Evolutionary conservation across 352 stramenopile species (phyloP), one percentile per base, ranked within the genome.

Genomic region (Phytophthora vignae): DNA sequence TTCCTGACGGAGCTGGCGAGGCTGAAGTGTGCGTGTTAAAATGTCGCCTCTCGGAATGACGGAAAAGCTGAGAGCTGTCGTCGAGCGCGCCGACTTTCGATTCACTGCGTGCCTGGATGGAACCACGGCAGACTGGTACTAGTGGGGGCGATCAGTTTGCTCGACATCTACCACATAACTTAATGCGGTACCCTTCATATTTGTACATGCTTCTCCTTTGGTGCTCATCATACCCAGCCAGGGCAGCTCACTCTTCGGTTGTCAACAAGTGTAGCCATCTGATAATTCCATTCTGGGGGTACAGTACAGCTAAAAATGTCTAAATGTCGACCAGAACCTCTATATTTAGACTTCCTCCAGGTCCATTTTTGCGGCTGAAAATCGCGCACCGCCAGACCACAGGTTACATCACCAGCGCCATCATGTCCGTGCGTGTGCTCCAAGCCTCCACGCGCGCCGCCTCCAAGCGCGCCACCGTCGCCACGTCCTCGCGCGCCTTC

Each of bases 1-100:
- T 88, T 90, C 53, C 64, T 91, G 33, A 88, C 71, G 10, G 61
- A 77, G 65, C 70, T 87, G 38, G 76, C 77, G n/a, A 77, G 71
- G 31, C 64, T 91, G 44, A 65, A 83, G 60, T 81, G 60, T 55
- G 56, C 67, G 33, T 86, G 67, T 57, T 86, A 73, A 78, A 69
- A 55, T 36, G n/a, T 38, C n/a, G 33, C 38, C 29, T 7, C 53
- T n/a, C 11, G 46, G 31, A 67, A 64, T 25, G 25, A 56, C 22
- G 29, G 29, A 63, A 19, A 73, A 25, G 58, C 59, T 46, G 38
- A 60, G 57, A 76, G 40, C 66, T 64, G 55, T 52, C 61, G 19
- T 66, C 42, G 55, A 67, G 36, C 22, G 38, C 33, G 15, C 42
- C 44, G 29, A 62, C 63, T 55, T 60, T 52, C 10, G 46, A 38